A percentile compares a stretch with the other conserved stretches of the same genome.
Evolutionary conservation across 768 basidiomycete genomes (phyloP).

Genomic region (Tricholomella constricta): DNA sequence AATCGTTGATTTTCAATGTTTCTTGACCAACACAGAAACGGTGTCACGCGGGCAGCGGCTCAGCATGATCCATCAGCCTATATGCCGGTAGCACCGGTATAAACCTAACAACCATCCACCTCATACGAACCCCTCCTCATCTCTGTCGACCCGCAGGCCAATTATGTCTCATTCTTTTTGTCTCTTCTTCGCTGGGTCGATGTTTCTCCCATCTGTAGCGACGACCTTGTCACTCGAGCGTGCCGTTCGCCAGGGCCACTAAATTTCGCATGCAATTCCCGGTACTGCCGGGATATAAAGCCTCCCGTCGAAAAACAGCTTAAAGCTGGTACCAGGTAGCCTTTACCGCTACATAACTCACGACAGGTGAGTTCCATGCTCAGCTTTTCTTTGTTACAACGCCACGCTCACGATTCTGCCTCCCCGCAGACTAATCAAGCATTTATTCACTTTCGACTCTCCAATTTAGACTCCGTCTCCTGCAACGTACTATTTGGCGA

Average conservation of each 20-base stretch:
- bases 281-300: slow-evolving; percentile 27
- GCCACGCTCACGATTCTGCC: no score
- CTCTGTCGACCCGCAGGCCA: background rate
- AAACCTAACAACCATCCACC: slow-evolving; percentile 36
- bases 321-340: no score
- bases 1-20: no score
- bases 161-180: background rate
- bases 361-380: no score
- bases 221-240: slow-evolving; percentile 3
- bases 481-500: no score
- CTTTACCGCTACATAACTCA: no score
- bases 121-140: slow-evolving; percentile 6
- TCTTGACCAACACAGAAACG: no score
- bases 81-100: slow-evolving; percentile 40
- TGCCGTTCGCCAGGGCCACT: slow-evolving; percentile 14
- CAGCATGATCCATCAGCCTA: slow-evolving; percentile 14
- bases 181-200: background rate
- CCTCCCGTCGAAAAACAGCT: background rate
- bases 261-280: slow-evolving; percentile 20
- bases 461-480: no score
- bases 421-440: no score
- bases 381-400: no score
- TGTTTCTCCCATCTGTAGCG: no score
- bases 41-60: background rate
- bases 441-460: background rate